Base-by-base conservation (phyloP, 345 rosid genomes). In the Syzygium jambos region DNA sequence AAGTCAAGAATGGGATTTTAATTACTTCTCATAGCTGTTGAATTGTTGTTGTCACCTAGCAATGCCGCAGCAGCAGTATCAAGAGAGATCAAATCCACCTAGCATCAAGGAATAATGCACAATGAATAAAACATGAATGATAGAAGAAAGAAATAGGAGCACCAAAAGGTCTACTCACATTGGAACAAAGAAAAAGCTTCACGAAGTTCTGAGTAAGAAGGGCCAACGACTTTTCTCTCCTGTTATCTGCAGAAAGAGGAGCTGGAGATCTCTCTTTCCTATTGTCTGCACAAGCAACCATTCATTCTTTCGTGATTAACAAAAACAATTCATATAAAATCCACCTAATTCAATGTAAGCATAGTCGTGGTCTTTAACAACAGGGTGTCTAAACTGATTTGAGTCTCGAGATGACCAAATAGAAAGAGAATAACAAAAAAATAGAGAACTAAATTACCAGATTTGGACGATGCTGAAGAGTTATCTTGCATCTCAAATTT, bases 101-200 rank as follows among this genome's bases (percentile, higher is more conserved):
- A 91, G 34, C 43, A 52, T 88, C 57, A 82, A 89, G 56, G 68
- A 88, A 85, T 25, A 80, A 56, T 22, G 52, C 52, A 25, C 30
- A 84, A 52, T 84, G 51, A 85, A 85, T 49, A 17, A 85, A 88
- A 52, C 9, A 43, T 54, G 15, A 85, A 49, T 25, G 1, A 46
- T 86, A 49, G 52, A 16, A 19, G 49, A 41, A 29, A 8, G 22
- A 51, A 7, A 85, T 63, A 41, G 27, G 80, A 27, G 23, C 56
- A 11, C 23, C 34, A 86, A 25, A 88, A 80, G 22, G 52, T 88
- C 30, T 87, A 54, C 99, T 93, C 93, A 95, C 98, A 88, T 91
- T 91, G 34, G 96, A 94, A 89, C 95, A 95, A 80, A 96, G 94
- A 90, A 95, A 95, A 88, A 96, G 98, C 95, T 96, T 95, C 90